These are phyloP conservation scores for Melastoma malabathricum DNA, from an alignment of 345 rosid genomes.

Conservation along the genomic window DNA sequence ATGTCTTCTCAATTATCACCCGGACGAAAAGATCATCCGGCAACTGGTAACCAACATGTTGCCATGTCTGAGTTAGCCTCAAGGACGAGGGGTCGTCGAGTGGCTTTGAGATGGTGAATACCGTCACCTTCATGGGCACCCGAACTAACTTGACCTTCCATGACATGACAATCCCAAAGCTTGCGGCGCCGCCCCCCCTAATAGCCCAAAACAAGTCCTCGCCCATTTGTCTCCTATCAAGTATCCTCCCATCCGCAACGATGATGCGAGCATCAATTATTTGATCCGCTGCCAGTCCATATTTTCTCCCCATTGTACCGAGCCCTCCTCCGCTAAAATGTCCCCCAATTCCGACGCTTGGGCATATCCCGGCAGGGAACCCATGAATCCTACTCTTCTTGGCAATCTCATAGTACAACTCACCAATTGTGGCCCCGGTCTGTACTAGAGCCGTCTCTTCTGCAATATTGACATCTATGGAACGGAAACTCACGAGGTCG, in stretches of 20 bases:
- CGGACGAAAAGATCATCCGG: constrained; percentile 29
- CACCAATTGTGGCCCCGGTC: constrained; percentile 35
- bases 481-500: constrained; percentile 26
- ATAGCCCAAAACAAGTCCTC: constrained; percentile 49
- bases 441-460: constrained; percentile 29
- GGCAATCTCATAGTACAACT: constrained; percentile 28
- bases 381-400: constrained; percentile 23
- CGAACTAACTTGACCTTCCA: constrained; percentile 31
- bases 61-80: constrained; percentile 22
- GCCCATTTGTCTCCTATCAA: constrained; percentile 30
- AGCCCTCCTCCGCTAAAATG: constrained; percentile 30
- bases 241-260: constrained; percentile 23
- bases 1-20: constrained; percentile 11
- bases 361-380: constrained; percentile 37
- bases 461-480: constrained; percentile 11
- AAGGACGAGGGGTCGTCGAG: constrained; percentile 4
- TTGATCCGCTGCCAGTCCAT: constrained; percentile 32
- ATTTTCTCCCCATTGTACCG: constrained; percentile 34
- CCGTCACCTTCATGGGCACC: constrained; percentile 30
- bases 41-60: constrained; percentile 20
- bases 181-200: constrained; percentile 43
- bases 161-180: constrained; percentile 32
- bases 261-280: constrained; percentile 26
- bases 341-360: constrained; percentile 32
- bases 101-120: constrained; percentile 14